Evolutionary conservation across 2,329 filamentous ascomycete genomes (phyloP).

Genomic region (Cladorrhinum sp.): DNA sequence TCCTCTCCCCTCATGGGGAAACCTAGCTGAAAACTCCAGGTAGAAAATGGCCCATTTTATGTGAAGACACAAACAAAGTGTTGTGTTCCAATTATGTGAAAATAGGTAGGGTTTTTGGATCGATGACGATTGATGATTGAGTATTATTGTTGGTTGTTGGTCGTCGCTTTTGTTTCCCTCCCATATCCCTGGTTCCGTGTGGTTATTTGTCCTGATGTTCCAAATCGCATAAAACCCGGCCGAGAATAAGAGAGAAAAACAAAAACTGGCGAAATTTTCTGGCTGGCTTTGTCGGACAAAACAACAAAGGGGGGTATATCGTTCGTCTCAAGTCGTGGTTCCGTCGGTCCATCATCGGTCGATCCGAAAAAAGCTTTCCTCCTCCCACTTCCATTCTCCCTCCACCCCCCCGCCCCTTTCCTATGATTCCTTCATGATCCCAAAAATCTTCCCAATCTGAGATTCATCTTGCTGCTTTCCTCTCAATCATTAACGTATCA

Average conservation of each 20-base stretch:
- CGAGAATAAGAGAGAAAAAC: not conserved
- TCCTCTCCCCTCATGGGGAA: not conserved
- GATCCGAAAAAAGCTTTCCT: not conserved
- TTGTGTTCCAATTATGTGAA: not conserved
- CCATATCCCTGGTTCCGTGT: not conserved
- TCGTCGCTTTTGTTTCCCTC: not conserved
- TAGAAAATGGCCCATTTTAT: not conserved
- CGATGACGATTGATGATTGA: no score
- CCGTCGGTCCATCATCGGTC: not conserved
- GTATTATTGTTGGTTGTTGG: no score
- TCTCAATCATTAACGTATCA: slow-evolving; percentile 18
- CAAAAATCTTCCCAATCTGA: not conserved
- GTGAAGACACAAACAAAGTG: not conserved
- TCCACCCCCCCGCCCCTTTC: not conserved
- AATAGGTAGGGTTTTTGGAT: not conserved
- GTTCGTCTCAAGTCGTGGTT: not conserved
- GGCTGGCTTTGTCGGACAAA: not conserved
- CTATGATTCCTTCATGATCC: not conserved
- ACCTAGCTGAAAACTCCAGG: not conserved
- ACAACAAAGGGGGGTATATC: not conserved
- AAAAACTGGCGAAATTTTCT: not conserved
- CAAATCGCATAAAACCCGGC: not conserved
- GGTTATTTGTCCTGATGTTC: not conserved
- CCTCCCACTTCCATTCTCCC: not conserved
- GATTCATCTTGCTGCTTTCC: not conserved